A percentile compares a stretch with the other conserved stretches of the same genome.
These are phyloP conservation scores for Ophiostoma triangulosporum DNA, from an alignment of 2,329 filamentous ascomycete genomes.

Conservation along the genomic window DNA sequence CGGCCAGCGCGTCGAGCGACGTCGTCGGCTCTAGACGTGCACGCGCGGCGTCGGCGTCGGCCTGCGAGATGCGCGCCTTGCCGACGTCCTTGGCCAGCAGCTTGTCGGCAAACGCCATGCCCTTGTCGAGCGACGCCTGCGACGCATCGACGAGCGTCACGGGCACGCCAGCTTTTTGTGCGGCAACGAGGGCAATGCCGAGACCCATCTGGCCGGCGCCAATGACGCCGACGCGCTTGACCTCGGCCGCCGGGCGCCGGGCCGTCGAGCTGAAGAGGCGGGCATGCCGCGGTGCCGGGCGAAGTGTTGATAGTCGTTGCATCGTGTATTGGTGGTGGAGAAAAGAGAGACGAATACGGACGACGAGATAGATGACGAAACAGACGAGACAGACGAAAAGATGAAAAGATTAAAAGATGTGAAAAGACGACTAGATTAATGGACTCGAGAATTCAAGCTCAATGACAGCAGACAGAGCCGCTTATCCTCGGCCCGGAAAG, in stretches of 20 bases:
- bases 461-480: neutral
- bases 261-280: constrained; percentile 53
- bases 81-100: constrained; percentile 83
- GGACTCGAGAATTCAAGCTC: neutral
- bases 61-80: constrained; percentile 73
- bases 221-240: constrained; percentile 81
- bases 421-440: neutral
- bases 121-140: constrained; percentile 75
- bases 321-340: neutral
- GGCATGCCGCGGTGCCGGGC: constrained; percentile 4
- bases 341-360: too few relatives aligned
- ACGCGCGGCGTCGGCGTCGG: constrained; percentile 61
- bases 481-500: constrained; percentile 6
- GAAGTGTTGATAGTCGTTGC: constrained; percentile 6
- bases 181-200: constrained; percentile 89
- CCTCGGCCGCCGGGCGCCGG: constrained; percentile 44
- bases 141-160: constrained; percentile 79
- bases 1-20: constrained; percentile 60
- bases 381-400: neutral
- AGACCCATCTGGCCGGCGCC: constrained; percentile 96
- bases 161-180: constrained; percentile 67
- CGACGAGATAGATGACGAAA: neutral
- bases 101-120: constrained; percentile 84
- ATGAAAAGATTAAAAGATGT: neutral
- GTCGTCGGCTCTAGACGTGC: constrained; percentile 57